phyloP scores from a whole-genome alignment of 345 rosid species.

The Physaria fendleri region DNA sequence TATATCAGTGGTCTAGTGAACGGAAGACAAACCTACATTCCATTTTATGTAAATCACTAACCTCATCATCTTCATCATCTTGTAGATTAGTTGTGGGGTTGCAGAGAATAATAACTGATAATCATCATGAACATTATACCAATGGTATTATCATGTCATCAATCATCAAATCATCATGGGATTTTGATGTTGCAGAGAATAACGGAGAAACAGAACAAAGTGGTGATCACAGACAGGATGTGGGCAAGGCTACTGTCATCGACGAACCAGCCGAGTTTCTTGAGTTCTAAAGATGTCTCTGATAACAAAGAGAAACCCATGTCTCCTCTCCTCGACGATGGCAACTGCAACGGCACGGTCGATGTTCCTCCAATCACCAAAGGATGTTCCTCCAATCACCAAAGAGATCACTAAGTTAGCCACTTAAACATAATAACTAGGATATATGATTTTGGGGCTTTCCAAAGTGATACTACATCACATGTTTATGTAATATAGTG shows the following conservation, averaged over 20 bases:
- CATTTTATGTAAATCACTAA: constrained; percentile 54
- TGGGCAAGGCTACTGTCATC: constrained; percentile 78
- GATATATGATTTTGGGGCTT: background rate
- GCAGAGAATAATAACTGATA: constrained; percentile 58
- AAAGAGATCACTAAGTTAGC: constrained; percentile 25
- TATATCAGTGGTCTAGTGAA: constrained; percentile 69
- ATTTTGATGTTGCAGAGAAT: constrained; percentile 44
- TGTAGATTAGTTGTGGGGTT: background rate
- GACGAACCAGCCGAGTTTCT: constrained; percentile 78
- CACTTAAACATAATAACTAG: background rate
- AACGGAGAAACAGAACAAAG: constrained; percentile 56
- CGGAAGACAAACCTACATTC: constrained; percentile 79
- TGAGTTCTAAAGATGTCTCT: constrained; percentile 26
- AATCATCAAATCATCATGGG: too few relatives aligned
- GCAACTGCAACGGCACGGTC: constrained; percentile 22
- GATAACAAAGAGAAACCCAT: constrained; percentile 18
- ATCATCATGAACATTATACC: too few relatives aligned
- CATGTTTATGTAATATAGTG: background rate
- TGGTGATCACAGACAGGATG: constrained; percentile 71
- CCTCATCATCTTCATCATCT: background rate
- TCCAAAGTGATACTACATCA: background rate
- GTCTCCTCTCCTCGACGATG: constrained; percentile 23
- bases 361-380: constrained; percentile 28
- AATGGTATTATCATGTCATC: background rate
- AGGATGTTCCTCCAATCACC: constrained; percentile 27